phyloP scores from a whole-genome alignment of 2,329 filamentous ascomycete species.

The Helminthosporium solani region DNA sequence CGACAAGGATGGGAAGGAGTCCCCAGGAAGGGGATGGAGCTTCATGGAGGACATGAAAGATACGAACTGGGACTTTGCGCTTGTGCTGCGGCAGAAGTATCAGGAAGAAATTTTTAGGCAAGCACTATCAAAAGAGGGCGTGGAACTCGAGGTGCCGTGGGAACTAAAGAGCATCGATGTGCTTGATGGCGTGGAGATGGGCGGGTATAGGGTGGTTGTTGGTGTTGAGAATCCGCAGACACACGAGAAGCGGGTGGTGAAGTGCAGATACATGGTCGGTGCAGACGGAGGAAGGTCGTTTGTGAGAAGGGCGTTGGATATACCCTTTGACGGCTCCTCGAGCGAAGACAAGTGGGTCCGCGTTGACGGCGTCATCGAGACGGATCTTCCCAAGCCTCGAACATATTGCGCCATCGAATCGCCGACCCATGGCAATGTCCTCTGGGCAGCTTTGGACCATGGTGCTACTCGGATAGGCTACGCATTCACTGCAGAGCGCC shows the following conservation, averaged over 20 bases:
- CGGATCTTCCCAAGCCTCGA: constrained; percentile 51
- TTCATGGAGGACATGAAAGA: constrained; percentile 58
- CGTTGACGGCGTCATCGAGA: constrained; percentile 53
- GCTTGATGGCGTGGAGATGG: constrained; percentile 32
- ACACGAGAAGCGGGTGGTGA: constrained; percentile 28
- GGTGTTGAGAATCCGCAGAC: constrained; percentile 33
- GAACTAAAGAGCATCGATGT: constrained; percentile 44
- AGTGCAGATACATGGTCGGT: constrained; percentile 53
- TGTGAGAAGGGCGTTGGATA: constrained; percentile 49
- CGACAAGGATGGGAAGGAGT: constrained; percentile 48
- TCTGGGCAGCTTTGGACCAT: constrained; percentile 57
- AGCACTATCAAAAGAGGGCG: constrained; percentile 41
- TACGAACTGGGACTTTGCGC: constrained; percentile 53
- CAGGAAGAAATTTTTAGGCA: constrained; percentile 55
- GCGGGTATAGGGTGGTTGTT: constrained; percentile 28
- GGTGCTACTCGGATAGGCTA: constrained; percentile 57
- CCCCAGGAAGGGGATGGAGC: constrained; percentile 51
- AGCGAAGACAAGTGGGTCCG: constrained; percentile 57
- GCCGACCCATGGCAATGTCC: constrained; percentile 55
- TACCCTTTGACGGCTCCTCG: constrained; percentile 53
- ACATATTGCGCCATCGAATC: constrained; percentile 53
- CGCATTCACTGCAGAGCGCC: constrained; percentile 49
- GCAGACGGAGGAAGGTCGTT: constrained; percentile 55
- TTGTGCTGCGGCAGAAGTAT: constrained; percentile 59
- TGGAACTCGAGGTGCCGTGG: constrained; percentile 38